These are phyloP conservation scores for Poterioochromonas sp. DNA, from an alignment of 352 stramenopile species.

Conservation along the genomic window DNA sequence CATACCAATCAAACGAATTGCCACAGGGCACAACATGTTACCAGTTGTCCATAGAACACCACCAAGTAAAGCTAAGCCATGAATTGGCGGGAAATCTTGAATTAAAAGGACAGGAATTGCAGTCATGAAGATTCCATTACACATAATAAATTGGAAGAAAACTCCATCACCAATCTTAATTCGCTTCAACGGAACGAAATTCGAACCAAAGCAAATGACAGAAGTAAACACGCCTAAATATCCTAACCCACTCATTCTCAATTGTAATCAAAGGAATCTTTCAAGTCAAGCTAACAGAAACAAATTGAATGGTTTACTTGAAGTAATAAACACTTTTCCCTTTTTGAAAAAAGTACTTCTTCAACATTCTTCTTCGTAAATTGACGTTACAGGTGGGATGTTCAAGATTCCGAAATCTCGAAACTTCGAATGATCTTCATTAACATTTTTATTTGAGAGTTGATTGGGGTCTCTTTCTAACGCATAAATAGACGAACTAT, in stretches of 20 bases:
- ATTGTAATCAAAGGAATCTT: no score
- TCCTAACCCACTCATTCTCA: constrained; percentile 18
- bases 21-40: constrained; percentile 42
- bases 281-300: no score
- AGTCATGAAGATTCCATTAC: constrained; percentile 34
- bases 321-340: no score
- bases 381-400: no score
- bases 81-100: constrained; percentile 38
- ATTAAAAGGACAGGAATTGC: constrained; percentile 20
- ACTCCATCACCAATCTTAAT: constrained; percentile 42
- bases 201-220: constrained; percentile 45
- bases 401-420: no score
- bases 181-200: constrained; percentile 46
- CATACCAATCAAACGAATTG: constrained; percentile 44
- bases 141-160: constrained; percentile 44
- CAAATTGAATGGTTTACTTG: no score
- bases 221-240: constrained; percentile 40
- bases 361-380: no score
- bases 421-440: no score
- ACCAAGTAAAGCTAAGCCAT: constrained; percentile 42
- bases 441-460: no score
- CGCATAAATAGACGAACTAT: no score
- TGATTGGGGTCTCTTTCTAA: no score
- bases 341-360: no score
- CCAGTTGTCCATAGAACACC: constrained; percentile 46